Evolutionary conservation across 2,329 filamentous ascomycete genomes (phyloP).

Genomic region (Metarhizium robertsii): DNA sequence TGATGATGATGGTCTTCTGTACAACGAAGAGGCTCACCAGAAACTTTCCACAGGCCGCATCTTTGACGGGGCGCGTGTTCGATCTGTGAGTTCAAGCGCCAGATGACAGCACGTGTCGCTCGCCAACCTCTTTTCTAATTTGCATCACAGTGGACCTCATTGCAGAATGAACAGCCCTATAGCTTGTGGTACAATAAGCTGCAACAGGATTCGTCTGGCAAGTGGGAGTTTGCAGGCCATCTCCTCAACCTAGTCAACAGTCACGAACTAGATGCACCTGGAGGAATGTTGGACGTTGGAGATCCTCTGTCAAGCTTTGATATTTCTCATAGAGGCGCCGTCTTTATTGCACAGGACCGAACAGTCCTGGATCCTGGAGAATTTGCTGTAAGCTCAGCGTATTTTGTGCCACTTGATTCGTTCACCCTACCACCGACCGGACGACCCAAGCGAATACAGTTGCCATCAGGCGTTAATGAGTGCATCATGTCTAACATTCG

Average conservation of each 20-base stretch:
- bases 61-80: conserved; percentile 23
- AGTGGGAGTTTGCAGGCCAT: conserved; percentile 19
- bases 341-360: conserved; percentile 20
- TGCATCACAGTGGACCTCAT: conserved; percentile 21
- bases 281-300: conserved; percentile 15
- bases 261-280: conserved; percentile 22
- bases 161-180: conserved; percentile 20
- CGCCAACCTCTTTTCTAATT: neutral
- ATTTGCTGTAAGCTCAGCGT: conserved; percentile 16
- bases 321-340: conserved; percentile 23
- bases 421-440: conserved; percentile 15
- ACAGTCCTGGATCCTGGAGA: conserved; percentile 5
- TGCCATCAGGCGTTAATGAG: conserved; percentile 6
- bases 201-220: conserved; percentile 11
- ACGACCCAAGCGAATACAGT: conserved; percentile 15
- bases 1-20: conserved; percentile 20
- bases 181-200: conserved; percentile 30
- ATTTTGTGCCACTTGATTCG: conserved; percentile 23
- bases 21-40: conserved; percentile 19
- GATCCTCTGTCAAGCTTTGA: conserved; percentile 20
- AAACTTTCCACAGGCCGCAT: conserved; percentile 20
- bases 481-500: conserved; percentile 17
- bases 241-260: conserved; percentile 24
- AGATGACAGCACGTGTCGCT: neutral
- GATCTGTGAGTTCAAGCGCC: conserved; percentile 18